These are phyloP conservation scores for Cercis canadensis DNA, from an alignment of 306 rosid genomes.

Conservation along the genomic window DNA sequence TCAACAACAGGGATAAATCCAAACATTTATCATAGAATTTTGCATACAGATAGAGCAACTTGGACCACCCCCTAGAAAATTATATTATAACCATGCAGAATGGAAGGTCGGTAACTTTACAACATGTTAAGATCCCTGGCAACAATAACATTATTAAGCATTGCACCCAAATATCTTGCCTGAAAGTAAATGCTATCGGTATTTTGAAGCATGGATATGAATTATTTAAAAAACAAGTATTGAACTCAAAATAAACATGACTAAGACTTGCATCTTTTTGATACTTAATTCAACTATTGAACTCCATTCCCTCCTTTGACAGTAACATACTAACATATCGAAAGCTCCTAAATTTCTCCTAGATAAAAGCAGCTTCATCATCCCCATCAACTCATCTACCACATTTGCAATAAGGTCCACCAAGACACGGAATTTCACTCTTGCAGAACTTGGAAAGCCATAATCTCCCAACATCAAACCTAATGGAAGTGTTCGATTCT, in stretches of 20 bases:
- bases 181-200: neutral
- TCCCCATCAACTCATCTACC: neutral
- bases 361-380: neutral
- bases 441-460: neutral
- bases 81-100: neutral
- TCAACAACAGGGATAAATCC: neutral
- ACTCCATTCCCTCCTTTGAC: neutral
- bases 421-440: neutral
- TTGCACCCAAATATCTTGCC: neutral
- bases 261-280: neutral
- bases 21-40: neutral
- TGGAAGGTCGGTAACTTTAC: neutral
- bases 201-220: neutral
- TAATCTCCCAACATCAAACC: neutral
- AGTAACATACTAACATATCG: neutral
- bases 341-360: neutral
- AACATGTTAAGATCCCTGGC: too few relatives aligned
- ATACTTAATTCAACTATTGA: neutral
- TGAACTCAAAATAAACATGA: neutral
- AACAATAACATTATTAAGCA: too few relatives aligned
- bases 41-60: neutral
- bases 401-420: neutral
- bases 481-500: neutral
- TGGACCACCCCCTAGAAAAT: neutral
- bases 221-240: too few relatives aligned